Conservation (phyloP, 176 grass and related monocot species). For the Oryza longistaminata region DNA sequence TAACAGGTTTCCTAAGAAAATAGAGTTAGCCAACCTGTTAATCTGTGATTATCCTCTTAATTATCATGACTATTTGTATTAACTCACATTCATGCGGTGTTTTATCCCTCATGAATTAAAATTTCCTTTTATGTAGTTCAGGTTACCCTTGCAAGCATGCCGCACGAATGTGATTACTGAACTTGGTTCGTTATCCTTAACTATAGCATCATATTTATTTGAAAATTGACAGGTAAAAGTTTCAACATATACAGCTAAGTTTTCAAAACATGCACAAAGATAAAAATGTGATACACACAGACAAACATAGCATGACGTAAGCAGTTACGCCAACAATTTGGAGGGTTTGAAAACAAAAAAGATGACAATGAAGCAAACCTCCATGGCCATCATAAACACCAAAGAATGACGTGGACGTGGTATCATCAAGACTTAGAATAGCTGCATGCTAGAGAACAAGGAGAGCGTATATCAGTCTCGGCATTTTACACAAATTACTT, state of each 20-base stretch:
- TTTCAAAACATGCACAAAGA: neutral
- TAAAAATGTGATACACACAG: neutral
- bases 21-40: neutral
- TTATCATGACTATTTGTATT: neutral
- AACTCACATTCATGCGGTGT: neutral
- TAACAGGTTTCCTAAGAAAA: neutral
- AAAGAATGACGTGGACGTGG: neutral
- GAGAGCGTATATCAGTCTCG: neutral
- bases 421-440: constrained; percentile 25
- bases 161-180: neutral
- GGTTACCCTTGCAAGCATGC: neutral
- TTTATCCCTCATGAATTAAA: neutral
- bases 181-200: constrained; percentile 5
- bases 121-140: neutral
- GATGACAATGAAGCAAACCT: neutral
- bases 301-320: constrained; percentile 6
- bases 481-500: constrained; percentile 9
- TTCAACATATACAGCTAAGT: neutral
- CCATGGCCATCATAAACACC: neutral
- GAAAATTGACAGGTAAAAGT: neutral
- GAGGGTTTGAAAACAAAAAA: constrained; percentile 13
- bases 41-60: neutral
- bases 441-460: constrained; percentile 36
- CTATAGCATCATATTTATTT: constrained; percentile 4
- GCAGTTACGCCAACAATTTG: constrained; percentile 9